Evolutionary conservation across 2,329 filamentous ascomycete genomes (phyloP).

Genomic region (Shiraia bambusicola): DNA sequence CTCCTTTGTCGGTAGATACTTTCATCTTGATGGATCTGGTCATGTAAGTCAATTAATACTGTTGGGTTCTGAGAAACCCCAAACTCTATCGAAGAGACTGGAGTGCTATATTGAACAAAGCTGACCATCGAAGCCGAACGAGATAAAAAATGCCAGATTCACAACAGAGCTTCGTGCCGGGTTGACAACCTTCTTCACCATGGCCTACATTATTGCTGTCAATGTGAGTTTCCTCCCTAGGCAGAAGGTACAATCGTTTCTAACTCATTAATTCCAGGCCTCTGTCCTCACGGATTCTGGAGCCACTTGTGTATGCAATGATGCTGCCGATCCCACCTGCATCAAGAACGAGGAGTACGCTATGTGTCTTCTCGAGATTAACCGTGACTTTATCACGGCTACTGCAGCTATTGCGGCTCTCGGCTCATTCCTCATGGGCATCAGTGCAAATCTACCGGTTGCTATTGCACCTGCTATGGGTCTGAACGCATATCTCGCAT

Average conservation of each 20-base stretch:
- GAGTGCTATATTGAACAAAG: not conserved
- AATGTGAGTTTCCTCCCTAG: constrained; percentile 47
- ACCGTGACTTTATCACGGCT: constrained; percentile 78
- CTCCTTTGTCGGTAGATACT: constrained; percentile 49
- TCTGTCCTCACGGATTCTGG: constrained; percentile 70
- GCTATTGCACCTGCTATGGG: constrained; percentile 75
- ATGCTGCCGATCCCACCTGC: constrained; percentile 54
- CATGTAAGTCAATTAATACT: constrained; percentile 63
- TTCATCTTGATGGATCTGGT: constrained; percentile 77
- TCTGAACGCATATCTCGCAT: constrained; percentile 87
- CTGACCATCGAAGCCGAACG: constrained; percentile 56
- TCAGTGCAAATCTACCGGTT: constrained; percentile 78
- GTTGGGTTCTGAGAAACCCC: not conserved
- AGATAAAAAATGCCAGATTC: constrained; percentile 74
- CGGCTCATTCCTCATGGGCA: constrained; percentile 76
- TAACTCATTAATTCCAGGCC: constrained; percentile 21
- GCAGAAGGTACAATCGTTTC: constrained; percentile 39
- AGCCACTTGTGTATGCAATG: constrained; percentile 74
- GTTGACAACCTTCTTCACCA: constrained; percentile 65
- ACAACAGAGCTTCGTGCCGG: constrained; percentile 83
- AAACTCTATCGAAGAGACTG: too few relatives aligned
- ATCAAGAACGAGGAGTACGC: constrained; percentile 59
- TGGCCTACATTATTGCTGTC: constrained; percentile 62
- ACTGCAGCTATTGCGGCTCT: constrained; percentile 83
- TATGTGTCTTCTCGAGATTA: constrained; percentile 63